A percentile compares a stretch with the other conserved stretches of the same genome.
Conservation (phyloP, 1,284 basidiomycete genomes). For the Ustilago trichophora region DNA sequence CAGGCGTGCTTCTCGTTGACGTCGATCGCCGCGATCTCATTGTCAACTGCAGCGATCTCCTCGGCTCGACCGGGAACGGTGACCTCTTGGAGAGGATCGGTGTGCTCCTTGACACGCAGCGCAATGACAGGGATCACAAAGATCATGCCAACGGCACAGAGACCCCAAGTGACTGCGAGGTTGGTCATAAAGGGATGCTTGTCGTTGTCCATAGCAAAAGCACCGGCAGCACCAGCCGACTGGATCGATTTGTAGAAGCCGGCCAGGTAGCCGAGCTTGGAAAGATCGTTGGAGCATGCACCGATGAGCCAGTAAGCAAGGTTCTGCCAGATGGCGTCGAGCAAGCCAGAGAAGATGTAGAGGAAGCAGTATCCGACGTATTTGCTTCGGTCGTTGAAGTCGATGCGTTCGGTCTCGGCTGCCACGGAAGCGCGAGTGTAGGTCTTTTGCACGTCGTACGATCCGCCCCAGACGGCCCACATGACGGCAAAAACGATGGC, state of each 20-base stretch:
- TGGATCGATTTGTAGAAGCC: constrained; percentile 60
- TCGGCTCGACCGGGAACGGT: constrained; percentile 54
- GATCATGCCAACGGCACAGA: constrained; percentile 54
- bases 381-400: constrained; percentile 31
- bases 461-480: constrained; percentile 60
- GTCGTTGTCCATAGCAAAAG: constrained; percentile 53
- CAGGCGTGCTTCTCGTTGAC: constrained; percentile 15
- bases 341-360: constrained; percentile 56
- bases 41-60: constrained; percentile 31
- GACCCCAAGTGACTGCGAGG: constrained; percentile 55
- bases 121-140: constrained; percentile 51
- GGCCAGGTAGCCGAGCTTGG: constrained; percentile 55
- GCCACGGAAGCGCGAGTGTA: constrained; percentile 43
- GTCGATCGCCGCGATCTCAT: constrained; percentile 8
- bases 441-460: constrained; percentile 52
- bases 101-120: constrained; percentile 50
- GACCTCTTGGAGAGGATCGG: constrained; percentile 41
- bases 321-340: constrained; percentile 51
- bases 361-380: constrained; percentile 54
- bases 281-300: constrained; percentile 55
- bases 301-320: constrained; percentile 57
- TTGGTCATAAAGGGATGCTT: constrained; percentile 54
- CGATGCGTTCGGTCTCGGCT: constrained; percentile 29
- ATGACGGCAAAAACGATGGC: constrained; percentile 46
- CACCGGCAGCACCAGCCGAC: constrained; percentile 53